Conservation (phyloP, 2,329 filamentous ascomycete species). For the Simplicillium sp. region DNA sequence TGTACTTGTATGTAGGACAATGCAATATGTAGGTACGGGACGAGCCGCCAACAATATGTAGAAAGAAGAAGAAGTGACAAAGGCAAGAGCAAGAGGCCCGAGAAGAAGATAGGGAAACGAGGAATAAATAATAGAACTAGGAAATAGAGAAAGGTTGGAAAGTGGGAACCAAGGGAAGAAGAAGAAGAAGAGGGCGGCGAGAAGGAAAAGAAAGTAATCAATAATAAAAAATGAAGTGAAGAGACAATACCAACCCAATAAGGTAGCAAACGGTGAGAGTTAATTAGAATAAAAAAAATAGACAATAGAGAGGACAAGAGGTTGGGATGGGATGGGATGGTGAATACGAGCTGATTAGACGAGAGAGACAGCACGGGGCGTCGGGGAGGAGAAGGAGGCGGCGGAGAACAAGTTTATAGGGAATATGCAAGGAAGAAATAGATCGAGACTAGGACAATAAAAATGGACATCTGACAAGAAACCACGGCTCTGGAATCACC, state of each 20-base stretch:
- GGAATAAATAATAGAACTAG: neutral
- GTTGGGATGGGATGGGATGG: neutral
- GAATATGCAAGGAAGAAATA: too few relatives aligned
- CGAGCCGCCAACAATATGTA: too few relatives aligned
- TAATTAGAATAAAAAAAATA: neutral
- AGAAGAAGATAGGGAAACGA: neutral
- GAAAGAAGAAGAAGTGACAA: too few relatives aligned
- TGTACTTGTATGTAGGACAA: too few relatives aligned
- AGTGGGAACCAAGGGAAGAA: neutral
- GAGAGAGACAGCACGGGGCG: slow-evolving; percentile 1
- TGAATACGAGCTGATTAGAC: slow-evolving; percentile 1
- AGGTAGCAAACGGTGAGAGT: neutral
- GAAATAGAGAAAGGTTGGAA: neutral
- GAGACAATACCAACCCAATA: neutral
- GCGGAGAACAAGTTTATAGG: too few relatives aligned
- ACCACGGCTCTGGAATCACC: too few relatives aligned
- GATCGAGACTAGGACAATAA: too few relatives aligned
- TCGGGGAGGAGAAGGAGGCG: too few relatives aligned
- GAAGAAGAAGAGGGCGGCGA: neutral
- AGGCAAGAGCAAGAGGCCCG: slow-evolving; percentile 4
- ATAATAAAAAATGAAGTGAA: neutral
- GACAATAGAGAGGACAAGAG: neutral
- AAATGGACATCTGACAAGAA: too few relatives aligned
- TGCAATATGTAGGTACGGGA: too few relatives aligned
- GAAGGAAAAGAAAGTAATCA: neutral